A percentile compares a stretch with the other conserved stretches of the same genome.
Evolutionary conservation across 1,284 basidiomycete species (phyloP).

Genomic region (Ustilago trichophora): DNA sequence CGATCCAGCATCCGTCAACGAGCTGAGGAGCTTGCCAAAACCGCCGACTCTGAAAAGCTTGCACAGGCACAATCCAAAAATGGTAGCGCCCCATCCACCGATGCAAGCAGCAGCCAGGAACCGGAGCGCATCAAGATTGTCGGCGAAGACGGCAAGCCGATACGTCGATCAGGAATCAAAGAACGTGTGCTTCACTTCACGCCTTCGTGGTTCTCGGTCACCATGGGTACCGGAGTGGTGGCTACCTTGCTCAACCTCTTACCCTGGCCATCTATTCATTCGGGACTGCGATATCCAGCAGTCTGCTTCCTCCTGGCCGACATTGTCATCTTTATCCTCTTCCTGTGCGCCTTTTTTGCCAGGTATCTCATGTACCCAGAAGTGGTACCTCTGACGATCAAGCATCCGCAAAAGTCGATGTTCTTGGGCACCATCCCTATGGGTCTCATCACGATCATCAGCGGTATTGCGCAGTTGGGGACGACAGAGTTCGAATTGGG

Average conservation of each 20-base stretch:
- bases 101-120: conserved; percentile 8
- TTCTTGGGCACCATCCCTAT: conserved; percentile 56
- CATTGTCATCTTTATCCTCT: conserved; percentile 49
- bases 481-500: conserved; percentile 46
- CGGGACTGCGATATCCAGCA: conserved; percentile 32
- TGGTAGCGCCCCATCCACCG: neutral
- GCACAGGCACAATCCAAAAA: conserved; percentile 5
- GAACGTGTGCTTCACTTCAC: conserved; percentile 53
- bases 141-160: conserved; percentile 41
- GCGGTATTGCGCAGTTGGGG: conserved; percentile 48
- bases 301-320: conserved; percentile 38
- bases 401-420: conserved; percentile 55
- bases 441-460: conserved; percentile 56
- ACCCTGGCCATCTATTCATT: conserved; percentile 41
- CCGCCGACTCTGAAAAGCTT: conserved; percentile 37
- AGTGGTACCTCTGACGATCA: conserved; percentile 55
- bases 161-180: conserved; percentile 35
- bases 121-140: conserved; percentile 34
- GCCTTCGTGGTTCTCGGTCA: conserved; percentile 56
- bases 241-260: conserved; percentile 49
- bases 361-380: conserved; percentile 55
- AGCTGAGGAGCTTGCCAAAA: conserved; percentile 29
- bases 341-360: conserved; percentile 42
- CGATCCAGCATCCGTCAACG: conserved; percentile 17
- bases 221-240: conserved; percentile 55